These are phyloP conservation scores for Nothophoma quercina DNA, from an alignment of 2,329 filamentous ascomycete genomes.

Conservation along the genomic window DNA sequence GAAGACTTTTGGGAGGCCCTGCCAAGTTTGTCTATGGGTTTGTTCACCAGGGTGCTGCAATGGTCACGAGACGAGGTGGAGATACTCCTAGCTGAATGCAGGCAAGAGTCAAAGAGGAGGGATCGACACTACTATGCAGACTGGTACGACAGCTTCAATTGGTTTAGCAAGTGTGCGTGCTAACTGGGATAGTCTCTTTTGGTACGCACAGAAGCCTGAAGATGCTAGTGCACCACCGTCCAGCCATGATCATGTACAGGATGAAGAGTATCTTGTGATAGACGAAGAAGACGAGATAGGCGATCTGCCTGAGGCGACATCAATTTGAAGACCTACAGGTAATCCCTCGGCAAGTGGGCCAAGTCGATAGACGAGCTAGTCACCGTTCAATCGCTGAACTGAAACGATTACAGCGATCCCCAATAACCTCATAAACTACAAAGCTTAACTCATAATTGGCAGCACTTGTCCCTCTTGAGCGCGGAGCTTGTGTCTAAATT, in stretches of 20 bases:
- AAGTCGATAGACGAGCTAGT: not conserved
- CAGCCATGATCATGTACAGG: no score
- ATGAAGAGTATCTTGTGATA: no score
- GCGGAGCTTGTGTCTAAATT: conserved; percentile 6
- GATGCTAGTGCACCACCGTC: no score
- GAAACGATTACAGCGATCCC: not conserved
- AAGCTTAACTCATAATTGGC: conserved; percentile 4
- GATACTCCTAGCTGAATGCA: conserved; percentile 36
- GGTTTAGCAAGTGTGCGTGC: no score
- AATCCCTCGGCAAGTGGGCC: conserved; percentile 43
- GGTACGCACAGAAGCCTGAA: no score
- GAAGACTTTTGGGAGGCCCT: conserved; percentile 41
- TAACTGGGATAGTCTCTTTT: no score
- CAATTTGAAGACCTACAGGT: conserved; percentile 40
- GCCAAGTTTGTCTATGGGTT: conserved; percentile 31
- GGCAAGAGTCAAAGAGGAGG: no score
- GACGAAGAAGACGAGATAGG: no score
- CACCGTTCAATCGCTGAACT: not conserved
- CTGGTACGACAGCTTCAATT: no score
- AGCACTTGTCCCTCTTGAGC: conserved; percentile 7
- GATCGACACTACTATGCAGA: no score
- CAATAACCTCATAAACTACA: not conserved
- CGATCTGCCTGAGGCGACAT: no score
- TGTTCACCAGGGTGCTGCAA: conserved; percentile 40
- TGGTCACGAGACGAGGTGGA: conserved; percentile 41